These are phyloP conservation scores for Curvularia verruculosa DNA, from an alignment of 2,329 filamentous ascomycete genomes.

Conservation along the genomic window DNA sequence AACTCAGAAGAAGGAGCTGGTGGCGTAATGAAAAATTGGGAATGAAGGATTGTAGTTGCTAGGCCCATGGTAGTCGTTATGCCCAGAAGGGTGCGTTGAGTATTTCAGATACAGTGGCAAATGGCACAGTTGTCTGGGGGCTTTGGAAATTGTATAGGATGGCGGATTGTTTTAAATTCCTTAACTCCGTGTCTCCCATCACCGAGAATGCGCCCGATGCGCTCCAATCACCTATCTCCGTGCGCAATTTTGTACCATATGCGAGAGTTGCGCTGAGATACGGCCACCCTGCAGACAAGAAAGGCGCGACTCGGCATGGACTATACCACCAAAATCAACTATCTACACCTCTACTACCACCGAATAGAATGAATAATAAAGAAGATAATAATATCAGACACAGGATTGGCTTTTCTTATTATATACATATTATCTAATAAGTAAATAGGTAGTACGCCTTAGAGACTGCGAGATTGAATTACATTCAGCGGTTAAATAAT, in stretches of 20 bases:
- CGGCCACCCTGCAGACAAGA: too few species aligned
- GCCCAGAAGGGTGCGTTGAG: neutral
- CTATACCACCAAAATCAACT: too few species aligned
- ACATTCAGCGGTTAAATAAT: too few species aligned
- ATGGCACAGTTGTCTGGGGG: neutral
- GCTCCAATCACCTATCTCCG: constrained; percentile 2
- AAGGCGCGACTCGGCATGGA: too few species aligned
- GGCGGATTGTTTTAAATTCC: neutral
- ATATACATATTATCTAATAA: too few species aligned
- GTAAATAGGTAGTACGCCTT: too few species aligned
- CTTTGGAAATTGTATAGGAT: neutral
- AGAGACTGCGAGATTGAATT: too few species aligned
- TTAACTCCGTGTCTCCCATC: constrained; percentile 2
- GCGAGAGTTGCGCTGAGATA: neutral
- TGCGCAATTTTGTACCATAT: neutral
- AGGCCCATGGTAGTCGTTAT: too few species aligned
- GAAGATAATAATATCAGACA: too few species aligned
- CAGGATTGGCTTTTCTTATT: too few species aligned
- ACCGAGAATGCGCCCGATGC: neutral
- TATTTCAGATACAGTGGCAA: neutral
- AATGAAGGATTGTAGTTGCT: constrained; percentile 39
- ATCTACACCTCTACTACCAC: too few species aligned
- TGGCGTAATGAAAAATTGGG: constrained; percentile 48
- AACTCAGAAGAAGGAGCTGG: constrained; percentile 34
- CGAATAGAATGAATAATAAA: too few species aligned